Evolutionary conservation across 352 stramenopile genomes (phyloP), one percentile per base, ranked within the genome.

Genomic region (Phytophthora macrochlamydospora): DNA sequence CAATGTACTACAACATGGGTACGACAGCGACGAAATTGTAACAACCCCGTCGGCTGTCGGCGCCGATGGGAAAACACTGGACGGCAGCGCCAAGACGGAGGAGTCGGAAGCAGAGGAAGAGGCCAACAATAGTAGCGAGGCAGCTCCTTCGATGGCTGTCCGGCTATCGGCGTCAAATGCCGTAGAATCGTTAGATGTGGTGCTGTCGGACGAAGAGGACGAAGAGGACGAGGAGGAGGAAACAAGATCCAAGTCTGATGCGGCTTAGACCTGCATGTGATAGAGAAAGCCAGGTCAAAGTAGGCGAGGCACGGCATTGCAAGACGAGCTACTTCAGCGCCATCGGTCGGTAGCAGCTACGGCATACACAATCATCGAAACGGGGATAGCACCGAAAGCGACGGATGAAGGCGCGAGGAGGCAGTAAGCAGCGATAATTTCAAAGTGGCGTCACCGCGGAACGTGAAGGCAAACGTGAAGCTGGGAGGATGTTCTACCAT

Each of bases 1-100:
- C 85, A 49, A 79, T 92, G 60, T 95, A 95, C 56, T 95, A 95
- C 80, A 95, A 95, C 69, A 95, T 95, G 87, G 87, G 87, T 95
- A 95, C 75, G 87, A 94, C 66, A 91, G 68, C 24, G 87, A 92
- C 56, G 83, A 91, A 32, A 59, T 81, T 43, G 40, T 75, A 45
- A 70, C 69, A 13, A 64, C 73, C 14, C 51, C 62, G n/a, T 67
- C 42, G 12, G 37, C 46, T 49, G 65, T 79, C 54, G 56, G 56
- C 9, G 63, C 59, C 38, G 76, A 84, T 18, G 69, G 58, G 13
- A 84, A 84, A 69, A 43, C 56, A 66, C 59, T 88, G 59, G 78
- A 87, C 62, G 72, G 75, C 57, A 81, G 75, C 46, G 60, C 72
- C 14, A 84, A 85, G 67, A 84, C 75, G n/a, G 79, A 88, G 37